Percentiles rank a stretch among this genome's conserved stretches.
These are phyloP conservation scores for Hymenochaete sp. DNA, from an alignment of 1,284 basidiomycete genomes.

Conservation along the genomic window DNA sequence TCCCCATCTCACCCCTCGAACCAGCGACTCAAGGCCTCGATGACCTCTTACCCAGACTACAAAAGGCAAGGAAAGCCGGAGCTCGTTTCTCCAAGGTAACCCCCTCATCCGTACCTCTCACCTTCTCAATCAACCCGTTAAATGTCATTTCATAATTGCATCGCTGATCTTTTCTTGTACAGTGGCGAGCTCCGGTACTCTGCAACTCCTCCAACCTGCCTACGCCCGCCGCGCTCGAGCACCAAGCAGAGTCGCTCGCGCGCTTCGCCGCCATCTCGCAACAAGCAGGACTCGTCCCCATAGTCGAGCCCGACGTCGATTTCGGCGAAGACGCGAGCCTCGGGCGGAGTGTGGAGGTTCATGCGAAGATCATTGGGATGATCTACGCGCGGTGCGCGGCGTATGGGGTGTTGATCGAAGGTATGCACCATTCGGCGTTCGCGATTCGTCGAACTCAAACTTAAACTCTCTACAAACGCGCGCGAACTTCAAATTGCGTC, in stretches of 20 bases:
- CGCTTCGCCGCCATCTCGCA: slow-evolving; percentile 40
- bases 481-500: neutral
- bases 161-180: neutral
- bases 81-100: slow-evolving; percentile 37
- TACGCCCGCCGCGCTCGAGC: slow-evolving; percentile 33
- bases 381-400: slow-evolving; percentile 38
- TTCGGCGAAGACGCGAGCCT: slow-evolving; percentile 40
- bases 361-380: slow-evolving; percentile 35
- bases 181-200: slow-evolving; percentile 42
- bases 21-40: slow-evolving; percentile 44
- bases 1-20: slow-evolving; percentile 37
- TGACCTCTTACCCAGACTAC: slow-evolving; percentile 35
- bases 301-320: slow-evolving; percentile 47
- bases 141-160: neutral
- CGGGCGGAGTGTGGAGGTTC: slow-evolving; percentile 38
- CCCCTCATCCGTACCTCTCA: neutral
- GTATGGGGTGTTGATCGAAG: slow-evolving; percentile 44
- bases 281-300: slow-evolving; percentile 42
- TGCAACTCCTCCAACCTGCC: slow-evolving; percentile 34
- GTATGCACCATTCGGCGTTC: slow-evolving; percentile 22
- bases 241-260: slow-evolving; percentile 37
- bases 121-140: neutral
- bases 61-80: slow-evolving; percentile 35
- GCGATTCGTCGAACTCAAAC: neutral
- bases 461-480: slow-evolving; percentile 17